Evolutionary conservation across 805 yeast species (phyloP).

Genomic region (Spathaspora girioi): DNA sequence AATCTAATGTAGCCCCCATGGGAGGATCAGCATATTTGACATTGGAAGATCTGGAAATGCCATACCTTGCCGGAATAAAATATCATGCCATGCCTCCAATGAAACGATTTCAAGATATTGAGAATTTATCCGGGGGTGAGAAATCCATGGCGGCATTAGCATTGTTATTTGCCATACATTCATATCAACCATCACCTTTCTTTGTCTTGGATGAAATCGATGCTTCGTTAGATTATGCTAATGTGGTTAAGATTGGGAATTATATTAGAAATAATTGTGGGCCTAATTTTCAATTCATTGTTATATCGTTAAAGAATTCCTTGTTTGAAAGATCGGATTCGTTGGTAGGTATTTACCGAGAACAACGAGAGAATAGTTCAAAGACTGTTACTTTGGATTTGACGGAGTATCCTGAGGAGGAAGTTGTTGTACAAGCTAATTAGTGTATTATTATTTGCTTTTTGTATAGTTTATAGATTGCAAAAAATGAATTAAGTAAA

Average conservation of each 20-base stretch:
- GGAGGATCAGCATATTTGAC: conserved; percentile 95
- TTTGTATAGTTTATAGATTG: neutral
- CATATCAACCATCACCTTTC: conserved; percentile 90
- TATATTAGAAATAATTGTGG: conserved; percentile 76
- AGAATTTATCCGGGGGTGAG: conserved; percentile 91
- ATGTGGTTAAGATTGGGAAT: conserved; percentile 82
- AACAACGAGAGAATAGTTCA: conserved; percentile 69
- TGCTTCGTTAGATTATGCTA: conserved; percentile 90
- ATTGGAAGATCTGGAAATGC: conserved; percentile 85
- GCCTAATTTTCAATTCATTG: conserved; percentile 83
- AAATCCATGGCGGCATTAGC: conserved; percentile 96
- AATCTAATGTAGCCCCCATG: conserved; percentile 61
- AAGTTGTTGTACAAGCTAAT: conserved; percentile 11
- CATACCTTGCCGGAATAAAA: conserved; percentile 76
- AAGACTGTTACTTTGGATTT: conserved; percentile 71
- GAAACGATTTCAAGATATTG: conserved; percentile 91
- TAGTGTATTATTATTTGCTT: neutral
- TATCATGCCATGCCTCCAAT: conserved; percentile 96
- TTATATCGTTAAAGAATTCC: conserved; percentile 83
- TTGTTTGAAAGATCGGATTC: conserved; percentile 87
- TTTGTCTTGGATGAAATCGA: conserved; percentile 97
- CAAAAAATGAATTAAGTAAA: neutral
- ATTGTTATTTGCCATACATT: conserved; percentile 83
- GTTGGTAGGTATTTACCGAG: conserved; percentile 88
- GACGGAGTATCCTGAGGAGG: conserved; percentile 50